Conservation (phyloP, 179 eudicot species). For the Amaranthus tricolor region DNA sequence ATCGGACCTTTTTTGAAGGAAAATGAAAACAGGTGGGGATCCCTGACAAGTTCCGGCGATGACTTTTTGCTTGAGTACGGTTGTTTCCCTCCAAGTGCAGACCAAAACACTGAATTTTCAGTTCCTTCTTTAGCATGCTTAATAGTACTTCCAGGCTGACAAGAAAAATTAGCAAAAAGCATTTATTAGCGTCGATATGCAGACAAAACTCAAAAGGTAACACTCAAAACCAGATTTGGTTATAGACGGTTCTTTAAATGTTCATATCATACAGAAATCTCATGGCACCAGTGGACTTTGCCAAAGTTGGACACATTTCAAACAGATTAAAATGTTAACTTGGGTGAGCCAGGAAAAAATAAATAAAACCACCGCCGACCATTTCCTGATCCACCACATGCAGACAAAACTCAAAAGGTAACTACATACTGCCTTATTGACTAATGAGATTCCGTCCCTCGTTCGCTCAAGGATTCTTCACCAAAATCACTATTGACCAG, state of each 20-base stretch:
- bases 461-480: too few relatives aligned
- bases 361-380: too few relatives aligned
- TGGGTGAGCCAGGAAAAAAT: too few relatives aligned
- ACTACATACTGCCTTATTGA: too few relatives aligned
- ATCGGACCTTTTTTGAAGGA: conserved; percentile 68
- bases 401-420: too few relatives aligned
- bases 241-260: too few relatives aligned
- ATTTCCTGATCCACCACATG: too few relatives aligned
- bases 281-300: background rate
- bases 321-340: too few relatives aligned
- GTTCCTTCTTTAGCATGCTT: conserved; percentile 98
- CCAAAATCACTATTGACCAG: too few relatives aligned
- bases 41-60: conserved; percentile 66
- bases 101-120: conserved; percentile 92
- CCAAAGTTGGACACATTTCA: too few relatives aligned
- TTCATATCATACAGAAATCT: background rate
- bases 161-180: conserved; percentile 12
- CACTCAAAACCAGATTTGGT: background rate
- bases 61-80: conserved; percentile 71
- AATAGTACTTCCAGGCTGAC: conserved; percentile 70
- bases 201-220: background rate
- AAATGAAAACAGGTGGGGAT: conserved; percentile 81
- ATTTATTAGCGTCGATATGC: background rate
- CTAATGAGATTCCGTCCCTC: too few relatives aligned
- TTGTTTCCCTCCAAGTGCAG: conserved; percentile 92